These are phyloP conservation scores for Xylaria bambusicola DNA, from an alignment of 495 filamentous ascomycete species.

Conservation along the genomic window DNA sequence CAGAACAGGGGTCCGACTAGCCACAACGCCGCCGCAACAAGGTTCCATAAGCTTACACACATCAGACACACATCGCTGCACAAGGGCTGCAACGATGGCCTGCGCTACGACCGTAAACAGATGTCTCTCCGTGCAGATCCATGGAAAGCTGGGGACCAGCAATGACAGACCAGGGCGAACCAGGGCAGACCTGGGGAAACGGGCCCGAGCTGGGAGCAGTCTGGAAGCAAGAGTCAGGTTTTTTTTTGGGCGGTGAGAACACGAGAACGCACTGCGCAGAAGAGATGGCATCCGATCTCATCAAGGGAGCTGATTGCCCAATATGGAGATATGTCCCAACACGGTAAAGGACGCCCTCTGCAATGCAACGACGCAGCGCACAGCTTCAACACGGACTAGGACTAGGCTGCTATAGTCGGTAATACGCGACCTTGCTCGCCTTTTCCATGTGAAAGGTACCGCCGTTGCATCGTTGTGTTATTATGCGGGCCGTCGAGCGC, in stretches of 20 bases:
- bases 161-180: background rate
- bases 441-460: conserved; percentile 12
- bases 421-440: conserved; percentile 1
- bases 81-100: too few species aligned
- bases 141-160: background rate
- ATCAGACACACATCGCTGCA: too few species aligned
- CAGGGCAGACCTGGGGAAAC: background rate
- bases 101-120: too few species aligned
- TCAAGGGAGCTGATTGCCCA: conserved; percentile 13
- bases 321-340: conserved; percentile 17
- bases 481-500: conserved; percentile 7
- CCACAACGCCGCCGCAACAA: too few species aligned
- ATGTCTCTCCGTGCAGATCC: too few species aligned
- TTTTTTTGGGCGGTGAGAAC: too few species aligned
- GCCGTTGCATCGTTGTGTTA: background rate
- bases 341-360: conserved; percentile 2
- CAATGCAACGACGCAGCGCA: background rate
- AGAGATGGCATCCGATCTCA: too few species aligned
- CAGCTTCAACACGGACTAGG: background rate
- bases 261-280: too few species aligned
- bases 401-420: background rate
- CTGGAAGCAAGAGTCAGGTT: too few species aligned
- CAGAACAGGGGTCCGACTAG: too few species aligned
- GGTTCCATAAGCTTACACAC: too few species aligned
- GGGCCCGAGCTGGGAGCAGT: too few species aligned